Base-by-base conservation (phyloP, 345 rosid species). In the Triadica sebifera region DNA sequence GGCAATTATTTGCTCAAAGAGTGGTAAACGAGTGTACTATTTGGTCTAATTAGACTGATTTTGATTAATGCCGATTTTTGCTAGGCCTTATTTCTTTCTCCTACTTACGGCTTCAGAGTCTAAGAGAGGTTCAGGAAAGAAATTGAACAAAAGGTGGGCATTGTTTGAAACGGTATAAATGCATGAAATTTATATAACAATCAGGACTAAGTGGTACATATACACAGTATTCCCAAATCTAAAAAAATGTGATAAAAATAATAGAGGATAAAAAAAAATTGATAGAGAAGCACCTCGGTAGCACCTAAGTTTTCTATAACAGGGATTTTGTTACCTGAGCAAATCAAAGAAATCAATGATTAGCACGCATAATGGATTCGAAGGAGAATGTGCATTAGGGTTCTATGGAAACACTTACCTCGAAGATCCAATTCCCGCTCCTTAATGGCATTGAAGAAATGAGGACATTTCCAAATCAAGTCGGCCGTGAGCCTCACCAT, bases 401-500 rank as follows among this genome's bases (percentile, higher is more conserved):
- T 66, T 74, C 47, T 37, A 12, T 24, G 45, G 7, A 5, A 43
- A 43, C 41, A 52, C 64, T 41, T 50, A 88, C 99, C 98, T 84
- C 99, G 93, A 75, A 96, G 98, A 83, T 96, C 98, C 65, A 96
- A 79, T 80, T 96, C 99, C 24, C 99, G 90, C 79, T 96, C 99
- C 85, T 91, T 93, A 16, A 96, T 75, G 75, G 99, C 97, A 75
- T 96, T 96, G 91, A 96, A 96, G 87, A 96, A 96, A 76, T 96
- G 99, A 79, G 98, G 97, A 80, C 98, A 85, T 58, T 93, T 96
- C 97, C 98, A 93, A 65, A 96, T 89, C 91, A 96, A 86, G 80
- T 96, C 99, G 58, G 98, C 99, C 8, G 97, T 88, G 65, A 96
- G 89, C 81, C 93, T 96, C 90, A 96, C 99, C 99, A 96, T 96